Percentiles rank a stretch among this genome's conserved stretches.
These are phyloP conservation scores for Leishmania guyanensis DNA, from an alignment of 208 protist genomes.

Conservation along the genomic window DNA sequence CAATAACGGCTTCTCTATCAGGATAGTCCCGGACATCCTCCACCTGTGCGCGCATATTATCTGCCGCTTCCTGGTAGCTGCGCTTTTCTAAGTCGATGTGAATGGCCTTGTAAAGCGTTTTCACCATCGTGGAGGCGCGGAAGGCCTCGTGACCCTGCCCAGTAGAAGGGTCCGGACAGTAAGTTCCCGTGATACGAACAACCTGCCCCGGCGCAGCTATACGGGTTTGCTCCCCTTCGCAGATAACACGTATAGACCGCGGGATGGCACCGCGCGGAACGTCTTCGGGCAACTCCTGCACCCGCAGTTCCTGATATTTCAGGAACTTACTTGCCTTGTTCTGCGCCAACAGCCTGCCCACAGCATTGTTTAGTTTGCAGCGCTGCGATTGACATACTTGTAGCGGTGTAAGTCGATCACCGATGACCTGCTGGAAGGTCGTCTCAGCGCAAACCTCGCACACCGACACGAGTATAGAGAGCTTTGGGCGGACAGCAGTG, in stretches of 20 bases:
- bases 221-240: slow-evolving; percentile 84
- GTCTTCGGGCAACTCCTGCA: slow-evolving; percentile 89
- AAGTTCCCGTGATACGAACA: slow-evolving; percentile 79
- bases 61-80: slow-evolving; percentile 84
- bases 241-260: slow-evolving; percentile 83
- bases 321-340: slow-evolving; percentile 89
- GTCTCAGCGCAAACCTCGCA: slow-evolving; percentile 91
- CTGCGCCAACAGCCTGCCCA: slow-evolving; percentile 80
- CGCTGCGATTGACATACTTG: slow-evolving; percentile 86
- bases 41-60: slow-evolving; percentile 68
- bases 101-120: slow-evolving; percentile 79
- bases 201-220: slow-evolving; percentile 82
- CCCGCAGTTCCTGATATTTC: slow-evolving; percentile 86
- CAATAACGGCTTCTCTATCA: slow-evolving; percentile 92
- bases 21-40: slow-evolving; percentile 76
- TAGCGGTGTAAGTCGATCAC: slow-evolving; percentile 78
- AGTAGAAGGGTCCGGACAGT: slow-evolving; percentile 83
- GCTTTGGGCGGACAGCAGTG: slow-evolving; percentile 82
- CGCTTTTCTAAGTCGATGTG: slow-evolving; percentile 82
- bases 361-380: slow-evolving; percentile 85
- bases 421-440: slow-evolving; percentile 90
- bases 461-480: slow-evolving; percentile 84
- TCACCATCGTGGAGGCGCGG: slow-evolving; percentile 85
- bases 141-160: slow-evolving; percentile 85
- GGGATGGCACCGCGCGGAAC: slow-evolving; percentile 89